Evolutionary conservation across 202 grass and related monocot species (phyloP), one percentile per base, ranked within the genome.

Genomic region (Brachypodium distachyon): DNA sequence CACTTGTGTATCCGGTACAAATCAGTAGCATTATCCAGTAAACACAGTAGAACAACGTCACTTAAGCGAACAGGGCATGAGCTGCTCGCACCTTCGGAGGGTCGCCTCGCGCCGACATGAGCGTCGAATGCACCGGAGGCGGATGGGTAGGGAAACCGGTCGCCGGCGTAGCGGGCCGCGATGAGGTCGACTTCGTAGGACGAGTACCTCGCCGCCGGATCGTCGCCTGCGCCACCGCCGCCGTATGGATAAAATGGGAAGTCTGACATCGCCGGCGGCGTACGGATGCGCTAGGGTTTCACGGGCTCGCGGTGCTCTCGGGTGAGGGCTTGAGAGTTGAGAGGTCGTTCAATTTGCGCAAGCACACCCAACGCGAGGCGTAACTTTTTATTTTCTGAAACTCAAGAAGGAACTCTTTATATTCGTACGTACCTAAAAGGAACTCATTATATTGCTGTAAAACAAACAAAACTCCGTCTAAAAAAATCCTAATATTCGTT

Each of bases 61-160:
- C 29, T 60, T 19, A 77, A 55, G 18, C 49, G 13, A 57, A 61
- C 17, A 64, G 71, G 12, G 51, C 18, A 18, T 42, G 14, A 47
- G 54, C 10, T 16, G 56, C 62, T 61, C 89, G 77, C 87, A 99
- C 96, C 91, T 86, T 90, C 89, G 1, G 87, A 74, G n/a, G 87
- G 69, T 32, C 89, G 87, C 68, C 90, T 87, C n/a, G 73, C 52
- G 52, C 88, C 84, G 54, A 76, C 21, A 26, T 74, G 11, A 16
- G 61, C 27, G 44, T 83, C 84, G 59, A 92, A 84, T 55, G 54
- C 52, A 33, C 28, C 54, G 44, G 55, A 73, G 55, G 82, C 42
- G 39, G 78, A 81, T 31, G 50, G 13, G 34, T 34, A 49, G 41
- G 57, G 34, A 18, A 56, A 21, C 59, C 43, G 19, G 80, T 39